phyloP scores from a whole-genome alignment of 2,329 filamentous ascomycete species.

The Ophiostoma perfectum region DNA sequence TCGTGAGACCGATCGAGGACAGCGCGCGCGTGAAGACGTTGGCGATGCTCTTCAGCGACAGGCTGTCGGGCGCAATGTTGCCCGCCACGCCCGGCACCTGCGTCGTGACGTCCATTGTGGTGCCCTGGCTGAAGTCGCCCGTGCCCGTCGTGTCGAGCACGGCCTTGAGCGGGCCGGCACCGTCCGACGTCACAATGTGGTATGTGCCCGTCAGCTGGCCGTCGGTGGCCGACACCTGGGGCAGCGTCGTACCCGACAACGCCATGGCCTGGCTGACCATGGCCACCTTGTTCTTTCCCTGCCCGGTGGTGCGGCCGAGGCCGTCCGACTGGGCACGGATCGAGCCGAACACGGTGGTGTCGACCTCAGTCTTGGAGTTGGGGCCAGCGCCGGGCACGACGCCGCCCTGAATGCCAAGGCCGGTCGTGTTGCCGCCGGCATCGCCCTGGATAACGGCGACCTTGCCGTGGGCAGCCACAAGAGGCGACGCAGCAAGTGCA shows the following conservation, averaged over 20 bases:
- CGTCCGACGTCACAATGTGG: conserved; percentile 41
- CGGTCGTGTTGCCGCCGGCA: conserved; percentile 40
- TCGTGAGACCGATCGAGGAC: not conserved
- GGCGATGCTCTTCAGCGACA: not conserved
- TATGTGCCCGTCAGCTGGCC: conserved; percentile 36
- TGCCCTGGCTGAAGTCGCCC: conserved; percentile 33
- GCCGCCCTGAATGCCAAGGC: conserved; percentile 39
- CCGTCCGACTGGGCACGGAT: conserved; percentile 36
- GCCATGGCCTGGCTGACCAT: conserved; percentile 34
- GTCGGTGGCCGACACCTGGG: conserved; percentile 35
- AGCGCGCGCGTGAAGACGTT: not conserved
- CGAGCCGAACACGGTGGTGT: conserved; percentile 42
- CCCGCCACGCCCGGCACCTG: conserved; percentile 37
- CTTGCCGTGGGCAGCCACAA: conserved; percentile 34
- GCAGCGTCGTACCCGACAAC: conserved; percentile 37
- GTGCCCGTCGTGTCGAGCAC: conserved; percentile 37
- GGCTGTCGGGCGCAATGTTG: conserved; percentile 31
- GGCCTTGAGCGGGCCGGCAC: conserved; percentile 37
- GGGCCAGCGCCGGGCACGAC: conserved; percentile 38
- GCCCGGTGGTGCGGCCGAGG: conserved; percentile 36
- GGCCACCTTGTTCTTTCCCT: conserved; percentile 35
- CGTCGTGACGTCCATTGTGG: conserved; percentile 30
- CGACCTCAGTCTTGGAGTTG: conserved; percentile 40
- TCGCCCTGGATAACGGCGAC: conserved; percentile 33
- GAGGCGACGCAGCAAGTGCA: conserved; percentile 30